Evolutionary conservation across 176 grass and related monocot species (phyloP).

Genomic region (Aegilops longissima): DNA sequence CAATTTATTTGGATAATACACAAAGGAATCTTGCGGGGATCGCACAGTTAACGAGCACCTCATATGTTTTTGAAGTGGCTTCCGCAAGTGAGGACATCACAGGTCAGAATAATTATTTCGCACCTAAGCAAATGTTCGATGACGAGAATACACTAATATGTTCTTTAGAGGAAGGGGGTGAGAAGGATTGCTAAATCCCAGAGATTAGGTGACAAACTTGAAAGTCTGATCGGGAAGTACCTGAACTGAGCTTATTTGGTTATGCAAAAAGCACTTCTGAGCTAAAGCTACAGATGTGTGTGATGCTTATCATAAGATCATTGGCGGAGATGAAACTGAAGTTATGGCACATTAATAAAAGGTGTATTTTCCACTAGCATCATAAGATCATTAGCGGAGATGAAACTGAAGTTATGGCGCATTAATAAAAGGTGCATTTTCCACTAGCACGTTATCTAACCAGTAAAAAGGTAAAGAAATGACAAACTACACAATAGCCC

Average conservation of each 20-base stretch:
- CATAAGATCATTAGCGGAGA: conserved; percentile 9
- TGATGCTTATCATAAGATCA: conserved; percentile 14
- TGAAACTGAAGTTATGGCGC: background rate
- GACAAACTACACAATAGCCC: background rate
- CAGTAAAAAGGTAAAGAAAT: conserved; percentile 16
- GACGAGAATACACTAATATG: background rate
- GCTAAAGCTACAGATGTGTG: background rate
- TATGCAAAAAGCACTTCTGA: background rate
- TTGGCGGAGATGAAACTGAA: conserved; percentile 7
- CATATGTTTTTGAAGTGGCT: background rate
- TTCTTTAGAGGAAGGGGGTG: conserved; percentile 2
- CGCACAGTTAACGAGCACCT: background rate
- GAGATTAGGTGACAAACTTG: conserved; percentile 8
- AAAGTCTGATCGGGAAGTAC: conserved; percentile 4
- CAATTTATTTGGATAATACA: background rate
- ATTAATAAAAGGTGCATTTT: conserved; percentile 10
- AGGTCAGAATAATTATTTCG: background rate
- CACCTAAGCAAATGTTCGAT: conserved; percentile 1
- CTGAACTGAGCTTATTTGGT: conserved; percentile 15
- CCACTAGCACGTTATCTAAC: conserved; percentile 7
- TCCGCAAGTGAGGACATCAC: background rate
- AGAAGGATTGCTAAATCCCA: conserved; percentile 9
- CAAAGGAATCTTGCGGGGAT: conserved; percentile 1
- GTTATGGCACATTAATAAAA: background rate
- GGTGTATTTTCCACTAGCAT: background rate